phyloP scores from a whole-genome alignment of 768 basidiomycete genomes.

The Boletellus ananiceps region DNA sequence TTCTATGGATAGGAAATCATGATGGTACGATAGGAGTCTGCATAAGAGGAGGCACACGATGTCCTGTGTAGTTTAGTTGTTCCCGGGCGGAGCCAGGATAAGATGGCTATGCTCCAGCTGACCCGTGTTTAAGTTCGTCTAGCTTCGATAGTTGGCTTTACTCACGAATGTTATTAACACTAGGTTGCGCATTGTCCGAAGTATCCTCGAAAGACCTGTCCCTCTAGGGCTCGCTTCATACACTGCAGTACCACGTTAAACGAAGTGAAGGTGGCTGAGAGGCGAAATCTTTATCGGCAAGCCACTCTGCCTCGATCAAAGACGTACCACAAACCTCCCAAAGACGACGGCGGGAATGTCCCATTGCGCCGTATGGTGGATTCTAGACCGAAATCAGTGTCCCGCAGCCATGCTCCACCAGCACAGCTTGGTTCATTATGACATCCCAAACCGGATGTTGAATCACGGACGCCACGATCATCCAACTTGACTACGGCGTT shows the following conservation, averaged over 20 bases:
- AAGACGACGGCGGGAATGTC: conserved; percentile 71
- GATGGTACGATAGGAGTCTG: neutral
- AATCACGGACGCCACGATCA: conserved; percentile 77
- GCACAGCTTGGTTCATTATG: conserved; percentile 72
- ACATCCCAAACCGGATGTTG: conserved; percentile 72
- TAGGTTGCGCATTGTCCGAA: too few species aligned
- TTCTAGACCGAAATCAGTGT: conserved; percentile 74
- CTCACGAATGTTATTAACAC: neutral
- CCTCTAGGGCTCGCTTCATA: neutral
- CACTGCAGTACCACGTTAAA: too few species aligned
- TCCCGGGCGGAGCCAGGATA: neutral
- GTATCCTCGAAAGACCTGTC: neutral
- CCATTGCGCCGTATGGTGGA: conserved; percentile 70
- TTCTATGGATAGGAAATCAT: neutral
- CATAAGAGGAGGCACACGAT: neutral
- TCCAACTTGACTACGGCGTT: conserved; percentile 45
- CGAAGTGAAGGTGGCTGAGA: too few species aligned
- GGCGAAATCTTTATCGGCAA: conserved; percentile 20
- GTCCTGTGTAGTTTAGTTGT: neutral
- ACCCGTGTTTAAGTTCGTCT: neutral
- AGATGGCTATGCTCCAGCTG: neutral
- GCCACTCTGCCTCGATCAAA: conserved; percentile 72
- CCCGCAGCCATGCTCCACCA: conserved; percentile 55
- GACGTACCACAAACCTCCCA: conserved; percentile 80
- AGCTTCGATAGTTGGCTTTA: neutral